Base-by-base conservation (phyloP, 2,329 filamentous ascomycete genomes). In the Penicillium sp. region DNA sequence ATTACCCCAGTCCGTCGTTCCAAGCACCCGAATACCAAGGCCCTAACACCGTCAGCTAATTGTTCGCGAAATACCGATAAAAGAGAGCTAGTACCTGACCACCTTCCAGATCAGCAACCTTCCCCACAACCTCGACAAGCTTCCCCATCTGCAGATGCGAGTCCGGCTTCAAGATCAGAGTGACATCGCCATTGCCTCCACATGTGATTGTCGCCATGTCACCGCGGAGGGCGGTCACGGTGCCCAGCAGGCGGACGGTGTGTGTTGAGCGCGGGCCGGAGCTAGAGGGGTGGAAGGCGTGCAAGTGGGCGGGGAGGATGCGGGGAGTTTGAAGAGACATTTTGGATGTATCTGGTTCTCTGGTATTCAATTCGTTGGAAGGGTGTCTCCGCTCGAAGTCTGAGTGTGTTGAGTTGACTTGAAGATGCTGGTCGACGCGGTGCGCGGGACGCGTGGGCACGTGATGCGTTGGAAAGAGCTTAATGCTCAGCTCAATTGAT, bases 241-340 rank as follows among this genome's bases (percentile, higher is more conserved):
- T 89, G 61, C 93, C 93, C 4, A 95, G 77, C 45, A 97, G 76
- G 59, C 89, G 89, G 52, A 97, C 87, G 52, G 86, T 87, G 55
- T 81, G 73, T 63, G 79, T 70, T 40, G 72, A 69, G 46, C 60
- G 58, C 24, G 59, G 52, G 47, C 53, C 57, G 22, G 60, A 47
- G 47, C 58, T 60, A 38, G 67, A 79, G 56, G 77, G 76, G 56
- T 83, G 77, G 72, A 90, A 95, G 62, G 77, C 77, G 65, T 89
- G 81, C 47, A 97, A 85, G 70, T 91, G 86, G 32, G 78, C 73
- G 43, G 86, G 86, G 39, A 87, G 88, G 67, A 96, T 82, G 68
- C 93, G 89, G 24, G 93, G 91, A 40, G 89, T 83, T 60, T 84
- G 74, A 63, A 90, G 77, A 36, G 77, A 78, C 86, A 91, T 91